A percentile compares a stretch with the other conserved stretches of the same genome.
These are phyloP conservation scores for Flaveria floridana DNA, from an alignment of 140 eudicot genomes.

Conservation along the genomic window DNA sequence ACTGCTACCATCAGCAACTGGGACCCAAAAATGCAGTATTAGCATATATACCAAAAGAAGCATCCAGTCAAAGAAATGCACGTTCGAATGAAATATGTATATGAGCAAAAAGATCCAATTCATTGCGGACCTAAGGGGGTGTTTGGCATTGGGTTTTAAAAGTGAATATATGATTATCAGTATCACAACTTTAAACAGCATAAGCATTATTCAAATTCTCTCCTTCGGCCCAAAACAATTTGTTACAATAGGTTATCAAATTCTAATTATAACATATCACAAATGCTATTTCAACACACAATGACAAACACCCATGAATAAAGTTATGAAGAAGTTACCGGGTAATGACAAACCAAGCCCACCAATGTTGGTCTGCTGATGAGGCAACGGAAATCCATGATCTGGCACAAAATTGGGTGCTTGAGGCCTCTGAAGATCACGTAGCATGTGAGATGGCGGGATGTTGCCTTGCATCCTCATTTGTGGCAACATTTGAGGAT, in stretches of 20 bases:
- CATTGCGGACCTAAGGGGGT: not conserved
- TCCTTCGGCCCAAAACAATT: not conserved
- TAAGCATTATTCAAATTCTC: not conserved
- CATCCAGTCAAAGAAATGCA: not conserved
- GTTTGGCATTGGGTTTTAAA: not conserved
- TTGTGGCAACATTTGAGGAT: conserved; percentile 66
- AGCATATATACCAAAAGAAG: not conserved
- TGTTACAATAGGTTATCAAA: not conserved
- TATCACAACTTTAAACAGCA: not conserved
- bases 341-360: conserved; percentile 65
- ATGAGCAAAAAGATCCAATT: not conserved
- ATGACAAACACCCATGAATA: not conserved
- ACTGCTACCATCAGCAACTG: conserved; percentile 47
- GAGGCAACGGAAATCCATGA: conserved; percentile 70
- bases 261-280: not conserved
- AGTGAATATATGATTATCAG: not conserved
- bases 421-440: conserved; percentile 58
- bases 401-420: conserved; percentile 51
- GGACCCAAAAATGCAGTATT: conserved; percentile 17
- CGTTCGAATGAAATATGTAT: not conserved
- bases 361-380: conserved; percentile 54
- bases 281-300: not conserved
- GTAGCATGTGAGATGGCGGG: conserved; percentile 55
- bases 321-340: conserved; percentile 39
- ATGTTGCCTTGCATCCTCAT: conserved; percentile 66